Evolutionary conservation across 257 asterid species (phyloP).

Genomic region (Nicotiana tabacum): DNA sequence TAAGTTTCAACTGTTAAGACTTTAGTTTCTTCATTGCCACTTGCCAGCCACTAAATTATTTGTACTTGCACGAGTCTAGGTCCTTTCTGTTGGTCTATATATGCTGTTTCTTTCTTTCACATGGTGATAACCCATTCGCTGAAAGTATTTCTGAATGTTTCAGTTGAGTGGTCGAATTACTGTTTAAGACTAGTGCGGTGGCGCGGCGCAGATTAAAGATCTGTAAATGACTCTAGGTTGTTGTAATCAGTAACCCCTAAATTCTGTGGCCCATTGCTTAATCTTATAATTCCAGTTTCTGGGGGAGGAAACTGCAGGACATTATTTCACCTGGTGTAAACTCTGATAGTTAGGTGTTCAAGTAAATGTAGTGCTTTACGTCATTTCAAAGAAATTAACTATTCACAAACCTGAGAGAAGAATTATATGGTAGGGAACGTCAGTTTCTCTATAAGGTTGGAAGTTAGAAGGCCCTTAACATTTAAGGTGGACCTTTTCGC

Average conservation of each 20-base stretch:
- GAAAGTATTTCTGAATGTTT: background rate
- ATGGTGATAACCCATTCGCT: background rate
- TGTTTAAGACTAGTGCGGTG: background rate
- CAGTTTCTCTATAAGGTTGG: background rate
- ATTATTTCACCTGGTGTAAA: background rate
- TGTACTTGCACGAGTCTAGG: background rate
- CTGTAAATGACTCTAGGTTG: background rate
- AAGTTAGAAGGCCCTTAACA: background rate
- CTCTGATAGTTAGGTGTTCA: too few species aligned
- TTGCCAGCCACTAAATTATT: background rate
- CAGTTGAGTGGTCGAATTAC: background rate
- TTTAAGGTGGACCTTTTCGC: background rate
- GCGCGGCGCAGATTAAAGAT: background rate
- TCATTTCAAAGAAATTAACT: background rate
- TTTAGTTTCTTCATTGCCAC: background rate
- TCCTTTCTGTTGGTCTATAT: background rate
- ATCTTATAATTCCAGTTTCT: background rate
- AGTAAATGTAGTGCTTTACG: background rate
- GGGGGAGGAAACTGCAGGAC: background rate
- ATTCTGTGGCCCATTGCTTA: background rate
- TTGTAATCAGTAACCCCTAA: background rate
- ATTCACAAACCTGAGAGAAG: too few species aligned
- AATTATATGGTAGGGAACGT: background rate
- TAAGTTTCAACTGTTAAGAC: conserved; percentile 29
- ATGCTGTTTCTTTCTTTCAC: background rate